These are phyloP conservation scores for Brettanomyces bruxellensis DNA, from an alignment of 805 yeast species.

Conservation along the genomic window DNA sequence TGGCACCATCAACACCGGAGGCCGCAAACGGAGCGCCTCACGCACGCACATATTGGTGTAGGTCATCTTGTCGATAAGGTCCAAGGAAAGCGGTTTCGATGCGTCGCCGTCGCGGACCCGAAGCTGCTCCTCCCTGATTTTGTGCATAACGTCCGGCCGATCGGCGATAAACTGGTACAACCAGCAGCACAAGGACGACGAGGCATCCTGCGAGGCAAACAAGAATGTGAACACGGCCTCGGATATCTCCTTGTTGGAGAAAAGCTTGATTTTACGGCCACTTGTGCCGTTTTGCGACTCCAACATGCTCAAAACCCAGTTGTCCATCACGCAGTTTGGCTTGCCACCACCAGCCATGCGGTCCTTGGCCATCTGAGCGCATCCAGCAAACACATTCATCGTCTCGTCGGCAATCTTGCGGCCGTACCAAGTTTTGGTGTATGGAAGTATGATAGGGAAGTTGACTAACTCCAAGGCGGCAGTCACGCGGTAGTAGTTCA, in stretches of 20 bases:
- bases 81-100: constrained; percentile 48
- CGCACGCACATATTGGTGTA: constrained; percentile 87
- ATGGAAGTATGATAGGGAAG: constrained; percentile 94
- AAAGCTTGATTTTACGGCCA: constrained; percentile 62
- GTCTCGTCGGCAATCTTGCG: constrained; percentile 87
- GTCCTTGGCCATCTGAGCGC: constrained; percentile 83
- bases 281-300: constrained; percentile 29
- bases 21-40: constrained; percentile 90
- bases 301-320: constrained; percentile 84
- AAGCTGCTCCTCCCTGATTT: constrained; percentile 89
- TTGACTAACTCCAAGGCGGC: constrained; percentile 96
- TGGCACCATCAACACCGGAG: constrained; percentile 98
- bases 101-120: constrained; percentile 75
- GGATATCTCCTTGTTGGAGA: constrained; percentile 83
- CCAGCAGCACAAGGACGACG: constrained; percentile 97
- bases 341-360: constrained; percentile 69
- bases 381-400: constrained; percentile 80
- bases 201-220: constrained; percentile 97
- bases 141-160: constrained; percentile 80
- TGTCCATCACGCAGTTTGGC: constrained; percentile 88
- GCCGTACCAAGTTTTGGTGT: constrained; percentile 97
- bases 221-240: constrained; percentile 95
- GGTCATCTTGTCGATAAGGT: constrained; percentile 74
- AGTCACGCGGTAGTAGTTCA: constrained; percentile 84
- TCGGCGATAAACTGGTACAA: constrained; percentile 93